These are phyloP conservation scores for Aureobasidium namibiae DNA, from an alignment of 2,329 filamentous ascomycete species.

Conservation along the genomic window DNA sequence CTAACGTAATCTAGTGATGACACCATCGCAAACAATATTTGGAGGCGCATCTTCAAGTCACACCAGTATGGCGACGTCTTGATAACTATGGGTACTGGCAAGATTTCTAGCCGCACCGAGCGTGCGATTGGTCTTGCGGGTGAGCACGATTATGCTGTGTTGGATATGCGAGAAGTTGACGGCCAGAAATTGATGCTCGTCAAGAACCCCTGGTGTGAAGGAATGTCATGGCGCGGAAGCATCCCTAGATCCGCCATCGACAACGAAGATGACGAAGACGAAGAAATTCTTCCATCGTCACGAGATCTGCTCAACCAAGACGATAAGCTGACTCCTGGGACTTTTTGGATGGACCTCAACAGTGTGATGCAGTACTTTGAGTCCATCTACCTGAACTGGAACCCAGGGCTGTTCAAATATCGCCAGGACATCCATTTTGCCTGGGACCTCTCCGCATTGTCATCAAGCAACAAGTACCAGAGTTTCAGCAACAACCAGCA, in stretches of 20 bases:
- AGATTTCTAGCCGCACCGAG: conserved; percentile 69
- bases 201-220: conserved; percentile 94
- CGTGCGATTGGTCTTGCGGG: conserved; percentile 72
- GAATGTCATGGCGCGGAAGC: conserved; percentile 61
- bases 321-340: conserved; percentile 51
- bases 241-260: conserved; percentile 2
- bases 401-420: conserved; percentile 70
- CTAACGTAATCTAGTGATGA: conserved; percentile 53
- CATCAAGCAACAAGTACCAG: conserved; percentile 53
- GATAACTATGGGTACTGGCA: conserved; percentile 83
- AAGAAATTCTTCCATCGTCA: conserved; percentile 22
- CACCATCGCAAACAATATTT: conserved; percentile 64
- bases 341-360: conserved; percentile 88
- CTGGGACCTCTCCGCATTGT: conserved; percentile 54
- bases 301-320: conserved; percentile 30
- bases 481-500: conserved; percentile 63
- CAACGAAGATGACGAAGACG: conserved; percentile 16
- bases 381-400: conserved; percentile 96
- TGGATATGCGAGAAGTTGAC: conserved; percentile 63
- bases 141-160: conserved; percentile 88
- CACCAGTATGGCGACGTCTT: conserved; percentile 75
- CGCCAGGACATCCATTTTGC: conserved; percentile 85
- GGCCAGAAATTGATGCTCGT: conserved; percentile 64
- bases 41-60: conserved; percentile 65
- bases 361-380: conserved; percentile 88